These are phyloP conservation scores for Zangia roseola DNA, from an alignment of 768 basidiomycete species.

Conservation along the genomic window DNA sequence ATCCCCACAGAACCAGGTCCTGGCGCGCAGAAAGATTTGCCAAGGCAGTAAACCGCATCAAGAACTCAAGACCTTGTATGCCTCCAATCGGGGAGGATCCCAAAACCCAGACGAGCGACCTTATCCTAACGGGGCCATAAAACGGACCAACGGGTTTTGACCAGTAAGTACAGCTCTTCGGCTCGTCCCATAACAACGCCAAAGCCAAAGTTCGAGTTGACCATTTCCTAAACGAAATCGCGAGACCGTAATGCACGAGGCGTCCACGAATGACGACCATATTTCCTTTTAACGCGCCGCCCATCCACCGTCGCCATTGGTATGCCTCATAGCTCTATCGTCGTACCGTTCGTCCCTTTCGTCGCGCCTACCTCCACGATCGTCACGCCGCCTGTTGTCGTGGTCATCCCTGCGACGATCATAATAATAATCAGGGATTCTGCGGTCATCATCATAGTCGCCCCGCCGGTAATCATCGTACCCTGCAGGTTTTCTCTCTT, in stretches of 20 bases:
- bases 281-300: slow-evolving; percentile 58
- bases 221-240: slow-evolving; percentile 52
- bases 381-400: slow-evolving; percentile 58
- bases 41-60: slow-evolving; percentile 4
- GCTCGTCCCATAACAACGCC: slow-evolving; percentile 36
- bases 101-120: slow-evolving; percentile 29
- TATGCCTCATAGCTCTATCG: slow-evolving; percentile 68
- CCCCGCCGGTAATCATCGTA: slow-evolving; percentile 89
- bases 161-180: slow-evolving; percentile 40
- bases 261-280: slow-evolving; percentile 35
- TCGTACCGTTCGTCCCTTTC: slow-evolving; percentile 83
- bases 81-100: slow-evolving; percentile 18
- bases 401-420: slow-evolving; percentile 82
- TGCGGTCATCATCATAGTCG: slow-evolving; percentile 75
- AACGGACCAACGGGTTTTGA: slow-evolving; percentile 38
- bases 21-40: slow-evolving; percentile 7
- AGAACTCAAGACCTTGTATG: slow-evolving; percentile 19
- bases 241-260: slow-evolving; percentile 37
- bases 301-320: slow-evolving; percentile 80
- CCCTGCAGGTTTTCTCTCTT: slow-evolving; percentile 88
- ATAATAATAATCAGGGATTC: slow-evolving; percentile 83
- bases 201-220: slow-evolving; percentile 38
- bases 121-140: slow-evolving; percentile 32
- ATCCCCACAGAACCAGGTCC: slow-evolving; percentile 13
- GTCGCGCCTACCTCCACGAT: slow-evolving; percentile 72